Evolutionary conservation across 140 eudicot genomes (phyloP).

Genomic region (Cichorium intybus): DNA sequence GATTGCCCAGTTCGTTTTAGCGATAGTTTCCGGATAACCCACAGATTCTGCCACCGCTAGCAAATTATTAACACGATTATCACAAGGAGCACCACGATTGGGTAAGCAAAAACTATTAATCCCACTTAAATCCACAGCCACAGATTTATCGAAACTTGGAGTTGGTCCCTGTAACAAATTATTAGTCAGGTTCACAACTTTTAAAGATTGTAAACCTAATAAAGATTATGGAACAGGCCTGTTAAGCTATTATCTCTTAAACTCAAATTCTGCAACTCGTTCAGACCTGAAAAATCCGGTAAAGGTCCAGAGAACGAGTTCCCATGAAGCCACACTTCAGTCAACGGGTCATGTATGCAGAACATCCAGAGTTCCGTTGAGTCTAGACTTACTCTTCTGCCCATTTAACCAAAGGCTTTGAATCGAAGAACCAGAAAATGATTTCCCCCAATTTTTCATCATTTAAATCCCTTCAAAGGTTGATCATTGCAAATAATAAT

Average conservation of each 20-base stretch:
- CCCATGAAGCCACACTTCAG: constrained; percentile 44
- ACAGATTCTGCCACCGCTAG: constrained; percentile 42
- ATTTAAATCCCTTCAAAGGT: constrained; percentile 42
- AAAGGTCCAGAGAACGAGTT: constrained; percentile 57
- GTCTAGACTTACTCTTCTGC: constrained; percentile 34
- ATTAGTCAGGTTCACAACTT: constrained; percentile 58
- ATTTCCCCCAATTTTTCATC: constrained; percentile 53
- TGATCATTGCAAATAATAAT: constrained; percentile 58
- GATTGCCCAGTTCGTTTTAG: constrained; percentile 56
- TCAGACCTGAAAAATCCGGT: too few species aligned
- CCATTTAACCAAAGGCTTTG: constrained; percentile 79
- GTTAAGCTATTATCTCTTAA: constrained; percentile 58
- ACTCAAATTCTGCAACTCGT: constrained; percentile 40
- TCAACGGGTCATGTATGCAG: constrained; percentile 49
- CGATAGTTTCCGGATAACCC: constrained; percentile 60
- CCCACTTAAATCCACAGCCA: constrained; percentile 45
- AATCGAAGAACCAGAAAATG: constrained; percentile 51
- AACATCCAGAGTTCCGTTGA: constrained; percentile 57
- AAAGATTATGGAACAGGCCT: constrained; percentile 65
- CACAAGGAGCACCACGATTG: constrained; percentile 52
- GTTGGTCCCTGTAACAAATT: constrained; percentile 69
- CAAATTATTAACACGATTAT: constrained; percentile 53
- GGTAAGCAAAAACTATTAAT: constrained; percentile 66
- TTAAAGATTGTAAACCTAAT: constrained; percentile 33
- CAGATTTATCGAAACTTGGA: constrained; percentile 46